Evolutionary conservation across 768 basidiomycete genomes (phyloP).

Genomic region (Scleroderma bovista): DNA sequence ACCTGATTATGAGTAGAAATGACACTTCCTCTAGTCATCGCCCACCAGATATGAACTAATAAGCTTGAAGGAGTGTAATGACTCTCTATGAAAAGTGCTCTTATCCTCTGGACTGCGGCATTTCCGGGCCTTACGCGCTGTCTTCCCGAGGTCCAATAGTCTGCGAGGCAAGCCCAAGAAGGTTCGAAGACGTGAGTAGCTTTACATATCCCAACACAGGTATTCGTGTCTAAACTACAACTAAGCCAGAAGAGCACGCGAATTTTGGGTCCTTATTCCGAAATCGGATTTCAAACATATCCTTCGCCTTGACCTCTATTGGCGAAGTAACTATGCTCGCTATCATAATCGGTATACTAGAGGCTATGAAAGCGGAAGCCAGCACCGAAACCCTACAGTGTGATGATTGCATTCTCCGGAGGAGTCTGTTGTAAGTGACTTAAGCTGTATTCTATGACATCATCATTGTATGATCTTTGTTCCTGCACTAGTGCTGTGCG

Average conservation of each 20-base stretch:
- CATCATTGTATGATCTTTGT: not conserved
- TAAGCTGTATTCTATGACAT: no score
- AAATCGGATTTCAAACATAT: conserved; percentile 71
- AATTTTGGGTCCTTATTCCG: conserved; percentile 57
- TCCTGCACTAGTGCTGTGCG: conserved; percentile 46
- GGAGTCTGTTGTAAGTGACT: conserved; percentile 60
- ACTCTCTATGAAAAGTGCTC: conserved; percentile 45
- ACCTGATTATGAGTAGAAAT: no score
- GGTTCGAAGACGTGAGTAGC: conserved; percentile 43
- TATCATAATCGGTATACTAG: conserved; percentile 71
- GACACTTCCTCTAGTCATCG: conserved; percentile 42
- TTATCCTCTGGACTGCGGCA: conserved; percentile 82
- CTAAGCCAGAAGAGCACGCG: conserved; percentile 46
- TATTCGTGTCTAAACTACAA: not conserved
- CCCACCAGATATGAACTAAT: conserved; percentile 55
- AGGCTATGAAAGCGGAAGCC: conserved; percentile 53
- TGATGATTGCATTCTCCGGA: conserved; percentile 73
- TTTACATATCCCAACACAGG: not conserved
- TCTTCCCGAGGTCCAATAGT: conserved; percentile 61
- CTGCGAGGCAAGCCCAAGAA: conserved; percentile 33
- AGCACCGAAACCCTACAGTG: conserved; percentile 67
- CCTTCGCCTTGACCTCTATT: conserved; percentile 61
- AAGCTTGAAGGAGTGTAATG: no score
- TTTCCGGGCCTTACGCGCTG: conserved; percentile 72
- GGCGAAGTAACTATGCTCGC: conserved; percentile 68